A percentile compares a stretch with the other conserved stretches of the same genome.
Conservation (phyloP, 179 eudicot genomes). For the Camellia oleifera region DNA sequence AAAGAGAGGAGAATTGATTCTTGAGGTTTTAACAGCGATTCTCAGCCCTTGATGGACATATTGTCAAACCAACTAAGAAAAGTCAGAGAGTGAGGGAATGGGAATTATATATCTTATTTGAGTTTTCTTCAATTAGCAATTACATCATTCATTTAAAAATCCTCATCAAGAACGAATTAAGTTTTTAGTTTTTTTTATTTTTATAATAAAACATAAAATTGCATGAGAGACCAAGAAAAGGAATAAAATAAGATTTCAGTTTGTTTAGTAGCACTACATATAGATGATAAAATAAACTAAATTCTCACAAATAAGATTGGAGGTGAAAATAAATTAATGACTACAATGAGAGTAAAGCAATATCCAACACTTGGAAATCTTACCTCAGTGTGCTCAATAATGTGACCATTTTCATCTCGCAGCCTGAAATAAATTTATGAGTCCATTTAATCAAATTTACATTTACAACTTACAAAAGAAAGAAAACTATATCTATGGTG, state of each 20-base stretch:
- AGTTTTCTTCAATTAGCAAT: too few relatives aligned
- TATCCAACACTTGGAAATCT: too few relatives aligned
- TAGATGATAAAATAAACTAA: background rate
- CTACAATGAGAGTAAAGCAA: too few relatives aligned
- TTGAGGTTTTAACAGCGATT: background rate
- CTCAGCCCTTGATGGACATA: background rate
- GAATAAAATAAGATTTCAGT: background rate
- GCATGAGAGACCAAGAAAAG: too few relatives aligned
- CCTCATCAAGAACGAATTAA: background rate
- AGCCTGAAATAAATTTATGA: conserved; percentile 38
- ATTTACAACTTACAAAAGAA: background rate
- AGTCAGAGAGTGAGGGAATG: too few relatives aligned
- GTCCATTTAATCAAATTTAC: conserved; percentile 3
- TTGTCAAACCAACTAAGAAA: too few relatives aligned
- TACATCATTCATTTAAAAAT: too few relatives aligned
- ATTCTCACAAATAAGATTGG: too few relatives aligned
- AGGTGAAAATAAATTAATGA: too few relatives aligned
- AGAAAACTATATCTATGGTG: background rate
- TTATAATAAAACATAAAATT: background rate
- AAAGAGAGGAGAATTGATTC: background rate
- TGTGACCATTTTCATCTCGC: conserved; percentile 73
- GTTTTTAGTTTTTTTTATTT: background rate
- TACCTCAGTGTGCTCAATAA: conserved; percentile 37
- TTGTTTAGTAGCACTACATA: background rate
- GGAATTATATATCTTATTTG: too few relatives aligned